Conservation (phyloP, 495 filamentous ascomycete genomes). For the Penicillium robsamsonii region DNA sequence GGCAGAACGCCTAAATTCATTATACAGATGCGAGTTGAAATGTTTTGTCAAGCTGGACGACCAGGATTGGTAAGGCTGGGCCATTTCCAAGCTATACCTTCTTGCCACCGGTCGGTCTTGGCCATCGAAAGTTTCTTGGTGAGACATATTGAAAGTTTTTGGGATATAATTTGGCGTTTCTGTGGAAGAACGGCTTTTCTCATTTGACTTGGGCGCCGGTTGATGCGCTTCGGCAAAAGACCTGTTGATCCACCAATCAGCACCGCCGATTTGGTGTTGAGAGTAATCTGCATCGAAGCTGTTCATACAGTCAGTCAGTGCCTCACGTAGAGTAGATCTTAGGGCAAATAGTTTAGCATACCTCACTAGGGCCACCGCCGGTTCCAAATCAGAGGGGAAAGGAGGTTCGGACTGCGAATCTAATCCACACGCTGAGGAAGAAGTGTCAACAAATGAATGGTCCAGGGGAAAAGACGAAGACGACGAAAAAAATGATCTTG, state of each 20-base stretch:
- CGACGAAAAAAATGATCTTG: background rate
- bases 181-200: slow-evolving; percentile 2
- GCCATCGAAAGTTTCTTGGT: slow-evolving; percentile 1
- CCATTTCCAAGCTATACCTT: slow-evolving; percentile 47
- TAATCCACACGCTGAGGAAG: slow-evolving; percentile 37
- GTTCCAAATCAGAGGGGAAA: slow-evolving; percentile 8
- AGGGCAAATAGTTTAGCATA: slow-evolving; percentile 12
- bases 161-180: slow-evolving; percentile 10
- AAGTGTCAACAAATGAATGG: slow-evolving; percentile 54
- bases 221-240: background rate
- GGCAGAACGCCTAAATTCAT: slow-evolving; percentile 71
- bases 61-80: slow-evolving; percentile 74
- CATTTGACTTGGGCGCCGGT: background rate
- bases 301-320: background rate
- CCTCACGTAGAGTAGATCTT: background rate
- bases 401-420: slow-evolving; percentile 11
- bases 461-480: slow-evolving; percentile 42
- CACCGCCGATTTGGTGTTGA: background rate
- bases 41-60: slow-evolving; percentile 70
- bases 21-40: slow-evolving; percentile 78
- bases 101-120: slow-evolving; percentile 1
- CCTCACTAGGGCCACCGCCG: slow-evolving; percentile 11
- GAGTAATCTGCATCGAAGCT: background rate
- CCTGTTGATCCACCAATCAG: background rate
- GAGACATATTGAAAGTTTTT: background rate